Evolutionary conservation across 164 flowering plant genomes (phyloP).

Genomic region (Magnolia changhungtana): DNA sequence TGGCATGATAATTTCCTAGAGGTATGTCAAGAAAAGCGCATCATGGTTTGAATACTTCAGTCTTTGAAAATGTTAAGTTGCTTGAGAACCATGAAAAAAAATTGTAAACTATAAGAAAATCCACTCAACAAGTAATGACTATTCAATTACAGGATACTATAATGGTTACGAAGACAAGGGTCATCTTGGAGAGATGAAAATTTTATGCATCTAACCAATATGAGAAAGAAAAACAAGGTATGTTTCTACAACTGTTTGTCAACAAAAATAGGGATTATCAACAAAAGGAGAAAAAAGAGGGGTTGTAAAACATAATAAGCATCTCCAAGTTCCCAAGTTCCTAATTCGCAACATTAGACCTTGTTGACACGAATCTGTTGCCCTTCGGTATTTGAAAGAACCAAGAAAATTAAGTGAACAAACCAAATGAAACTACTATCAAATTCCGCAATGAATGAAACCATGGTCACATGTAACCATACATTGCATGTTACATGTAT

Average conservation of each 20-base stretch:
- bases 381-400: constrained; percentile 60
- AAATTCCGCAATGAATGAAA: not conserved
- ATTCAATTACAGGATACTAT: too few relatives aligned
- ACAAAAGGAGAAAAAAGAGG: not conserved
- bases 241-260: not conserved
- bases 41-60: not conserved
- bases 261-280: not conserved
- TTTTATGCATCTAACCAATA: too few relatives aligned
- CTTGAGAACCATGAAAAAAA: not conserved
- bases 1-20: not conserved
- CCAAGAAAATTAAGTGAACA: constrained; percentile 2
- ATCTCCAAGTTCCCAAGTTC: constrained; percentile 1
- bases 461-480: not conserved
- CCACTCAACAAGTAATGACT: not conserved
- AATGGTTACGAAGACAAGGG: too few relatives aligned
- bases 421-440: not conserved
- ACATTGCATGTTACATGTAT: not conserved
- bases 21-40: not conserved
- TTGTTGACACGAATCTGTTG: constrained; percentile 84
- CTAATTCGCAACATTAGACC: constrained; percentile 37
- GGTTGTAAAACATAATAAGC: not conserved
- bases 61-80: not conserved
- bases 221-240: not conserved
- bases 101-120: too few relatives aligned
- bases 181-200: not conserved